phyloP scores from a whole-genome alignment of 805 yeast species.

The Suhomyces tanzawaensis region DNA sequence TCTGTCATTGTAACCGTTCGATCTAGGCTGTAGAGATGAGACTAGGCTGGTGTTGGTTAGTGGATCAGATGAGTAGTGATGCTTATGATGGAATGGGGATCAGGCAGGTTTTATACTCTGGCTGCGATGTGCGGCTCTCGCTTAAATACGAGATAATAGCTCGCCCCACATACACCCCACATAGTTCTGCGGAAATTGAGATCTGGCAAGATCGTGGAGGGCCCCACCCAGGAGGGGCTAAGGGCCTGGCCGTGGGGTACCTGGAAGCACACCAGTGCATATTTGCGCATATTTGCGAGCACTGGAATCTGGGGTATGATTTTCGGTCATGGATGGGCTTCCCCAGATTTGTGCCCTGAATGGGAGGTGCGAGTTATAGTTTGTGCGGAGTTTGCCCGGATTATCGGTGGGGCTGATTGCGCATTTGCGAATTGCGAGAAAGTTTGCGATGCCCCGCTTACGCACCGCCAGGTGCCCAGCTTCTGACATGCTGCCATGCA shows the following conservation, averaged over 20 bases:
- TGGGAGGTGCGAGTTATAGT: not conserved
- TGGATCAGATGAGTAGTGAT: too few species aligned
- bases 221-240: not conserved
- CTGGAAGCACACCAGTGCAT: not conserved
- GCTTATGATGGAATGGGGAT: too few species aligned
- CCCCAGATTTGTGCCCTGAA: not conserved
- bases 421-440: not conserved
- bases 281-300: not conserved
- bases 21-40: too few species aligned
- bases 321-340: too few species aligned
- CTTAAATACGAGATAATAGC: not conserved
- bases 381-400: not conserved
- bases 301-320: not conserved
- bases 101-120: too few species aligned
- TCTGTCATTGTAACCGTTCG: slow-evolving; percentile 15
- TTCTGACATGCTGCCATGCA: too few species aligned
- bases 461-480: too few species aligned
- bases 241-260: not conserved
- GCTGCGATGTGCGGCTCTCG: too few species aligned
- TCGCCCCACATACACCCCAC: not conserved
- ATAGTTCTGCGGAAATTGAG: too few species aligned
- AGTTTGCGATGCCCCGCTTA: not conserved
- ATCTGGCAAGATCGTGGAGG: too few species aligned
- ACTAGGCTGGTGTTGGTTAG: too few species aligned
- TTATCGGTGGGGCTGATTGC: too few species aligned